phyloP scores from a whole-genome alignment of 2,329 filamentous ascomycete genomes.

The Diaporthe helianthi region DNA sequence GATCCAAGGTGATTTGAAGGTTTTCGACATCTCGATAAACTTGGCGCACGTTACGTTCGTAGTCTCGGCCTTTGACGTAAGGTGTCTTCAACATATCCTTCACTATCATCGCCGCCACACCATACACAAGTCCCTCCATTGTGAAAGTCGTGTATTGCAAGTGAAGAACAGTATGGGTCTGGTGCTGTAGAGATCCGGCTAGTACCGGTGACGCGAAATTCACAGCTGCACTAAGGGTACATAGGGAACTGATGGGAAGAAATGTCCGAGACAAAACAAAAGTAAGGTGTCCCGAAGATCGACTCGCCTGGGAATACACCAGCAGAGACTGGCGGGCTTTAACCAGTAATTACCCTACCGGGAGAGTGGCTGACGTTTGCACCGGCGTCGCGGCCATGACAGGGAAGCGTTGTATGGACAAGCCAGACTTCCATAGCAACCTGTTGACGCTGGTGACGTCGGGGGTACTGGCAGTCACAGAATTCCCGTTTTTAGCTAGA shows the following conservation, averaged over 20 bases:
- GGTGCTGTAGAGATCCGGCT: not conserved
- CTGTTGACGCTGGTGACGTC: slow-evolving; percentile 18
- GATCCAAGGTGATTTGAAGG: slow-evolving; percentile 24
- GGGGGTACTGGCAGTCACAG: slow-evolving; percentile 15
- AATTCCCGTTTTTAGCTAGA: slow-evolving; percentile 19
- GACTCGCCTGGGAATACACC: not conserved
- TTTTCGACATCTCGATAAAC: slow-evolving; percentile 28
- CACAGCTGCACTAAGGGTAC: not conserved
- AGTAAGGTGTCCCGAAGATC: not conserved
- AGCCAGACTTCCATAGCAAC: not conserved
- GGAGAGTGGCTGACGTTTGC: slow-evolving; percentile 4
- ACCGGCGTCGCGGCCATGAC: not conserved
- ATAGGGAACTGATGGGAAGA: not conserved
- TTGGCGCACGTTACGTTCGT: slow-evolving; percentile 30
- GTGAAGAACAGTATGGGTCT: not conserved
- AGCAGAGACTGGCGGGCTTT: not conserved
- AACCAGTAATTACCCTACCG: slow-evolving; percentile 10
- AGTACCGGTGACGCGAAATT: not conserved
- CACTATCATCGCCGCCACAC: slow-evolving; percentile 27
- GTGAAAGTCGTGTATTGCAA: not conserved
- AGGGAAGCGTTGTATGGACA: slow-evolving; percentile 10
- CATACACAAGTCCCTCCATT: slow-evolving; percentile 22
- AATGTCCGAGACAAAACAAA: not conserved
- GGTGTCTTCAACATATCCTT: slow-evolving; percentile 26
- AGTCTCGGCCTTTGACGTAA: slow-evolving; percentile 25